Evolutionary conservation across 2,329 filamentous ascomycete genomes (phyloP).

Genomic region (Aspergillus fijiensis): DNA sequence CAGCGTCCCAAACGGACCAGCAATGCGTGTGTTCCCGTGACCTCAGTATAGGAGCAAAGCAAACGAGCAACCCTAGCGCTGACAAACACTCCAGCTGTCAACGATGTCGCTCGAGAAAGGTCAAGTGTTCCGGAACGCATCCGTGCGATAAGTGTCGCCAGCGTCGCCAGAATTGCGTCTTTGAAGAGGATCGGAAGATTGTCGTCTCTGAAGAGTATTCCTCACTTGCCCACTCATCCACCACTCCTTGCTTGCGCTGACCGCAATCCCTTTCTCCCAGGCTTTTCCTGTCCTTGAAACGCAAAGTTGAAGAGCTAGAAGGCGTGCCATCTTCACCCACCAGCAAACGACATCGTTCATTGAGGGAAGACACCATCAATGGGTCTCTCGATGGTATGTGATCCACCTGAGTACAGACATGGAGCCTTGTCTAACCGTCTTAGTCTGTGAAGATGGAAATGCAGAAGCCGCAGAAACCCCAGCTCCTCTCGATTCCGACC

Average conservation of each 20-base stretch:
- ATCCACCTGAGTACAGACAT: neutral
- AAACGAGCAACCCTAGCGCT: neutral
- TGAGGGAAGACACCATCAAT: constrained; percentile 2
- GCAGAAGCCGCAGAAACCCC: constrained; percentile 5
- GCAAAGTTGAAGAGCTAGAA: constrained; percentile 20
- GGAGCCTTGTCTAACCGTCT: neutral
- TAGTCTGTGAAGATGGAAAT: neutral
- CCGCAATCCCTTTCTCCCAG: neutral
- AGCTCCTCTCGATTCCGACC: constrained; percentile 9
- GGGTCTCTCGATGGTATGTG: constrained; percentile 5
- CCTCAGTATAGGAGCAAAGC: neutral
- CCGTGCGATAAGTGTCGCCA: constrained; percentile 41
- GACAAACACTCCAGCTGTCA: constrained; percentile 31
- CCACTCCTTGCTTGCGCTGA: neutral
- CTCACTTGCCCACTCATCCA: neutral
- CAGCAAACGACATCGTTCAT: constrained; percentile 13
- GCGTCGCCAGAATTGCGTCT: constrained; percentile 37
- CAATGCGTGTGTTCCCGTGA: constrained; percentile 19
- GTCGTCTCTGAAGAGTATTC: constrained; percentile 45
- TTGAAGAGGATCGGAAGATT: constrained; percentile 46
- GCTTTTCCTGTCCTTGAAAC: constrained; percentile 20
- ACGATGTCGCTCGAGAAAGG: constrained; percentile 41
- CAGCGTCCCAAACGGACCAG: constrained; percentile 20
- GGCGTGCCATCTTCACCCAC: constrained; percentile 11
- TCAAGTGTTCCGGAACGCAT: constrained; percentile 39